Conservation (phyloP, 805 yeast genomes). For the Spathaspora gorwiae region DNA sequence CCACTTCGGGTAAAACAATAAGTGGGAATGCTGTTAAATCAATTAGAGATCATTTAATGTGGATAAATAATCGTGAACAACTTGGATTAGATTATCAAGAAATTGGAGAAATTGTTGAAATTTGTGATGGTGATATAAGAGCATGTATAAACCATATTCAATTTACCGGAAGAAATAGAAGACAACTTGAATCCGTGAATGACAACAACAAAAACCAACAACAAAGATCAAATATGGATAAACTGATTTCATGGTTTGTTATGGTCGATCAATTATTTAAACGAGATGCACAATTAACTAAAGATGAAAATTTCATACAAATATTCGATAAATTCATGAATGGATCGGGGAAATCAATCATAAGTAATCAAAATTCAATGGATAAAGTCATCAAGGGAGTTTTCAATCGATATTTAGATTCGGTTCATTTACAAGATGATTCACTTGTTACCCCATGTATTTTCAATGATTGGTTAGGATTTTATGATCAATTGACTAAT, state of each 20-base stretch:
- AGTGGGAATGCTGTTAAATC: conserved; percentile 34
- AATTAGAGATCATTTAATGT: conserved; percentile 36
- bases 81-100: conserved; percentile 44
- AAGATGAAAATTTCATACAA: conserved; percentile 45
- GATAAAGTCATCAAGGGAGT: conserved; percentile 72
- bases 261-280: conserved; percentile 59
- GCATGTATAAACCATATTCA: conserved; percentile 82
- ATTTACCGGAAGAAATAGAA: conserved; percentile 39
- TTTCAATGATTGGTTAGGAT: conserved; percentile 72
- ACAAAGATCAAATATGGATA: conserved; percentile 44
- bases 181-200: conserved; percentile 2
- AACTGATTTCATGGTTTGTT: conserved; percentile 60
- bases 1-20: conserved; percentile 39
- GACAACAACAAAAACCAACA: conserved; percentile 6
- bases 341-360: conserved; percentile 31
- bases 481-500: conserved; percentile 53
- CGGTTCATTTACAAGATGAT: conserved; percentile 59
- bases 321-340: conserved; percentile 43
- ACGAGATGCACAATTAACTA: conserved; percentile 42
- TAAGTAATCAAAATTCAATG: conserved; percentile 35
- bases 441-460: conserved; percentile 53
- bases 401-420: conserved; percentile 59
- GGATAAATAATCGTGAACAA: conserved; percentile 53
- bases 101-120: conserved; percentile 60
- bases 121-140: conserved; percentile 79